Base-by-base conservation (phyloP, 192 early-diverging fungal species). In the Gaertneriomyces semiglobifer region DNA sequence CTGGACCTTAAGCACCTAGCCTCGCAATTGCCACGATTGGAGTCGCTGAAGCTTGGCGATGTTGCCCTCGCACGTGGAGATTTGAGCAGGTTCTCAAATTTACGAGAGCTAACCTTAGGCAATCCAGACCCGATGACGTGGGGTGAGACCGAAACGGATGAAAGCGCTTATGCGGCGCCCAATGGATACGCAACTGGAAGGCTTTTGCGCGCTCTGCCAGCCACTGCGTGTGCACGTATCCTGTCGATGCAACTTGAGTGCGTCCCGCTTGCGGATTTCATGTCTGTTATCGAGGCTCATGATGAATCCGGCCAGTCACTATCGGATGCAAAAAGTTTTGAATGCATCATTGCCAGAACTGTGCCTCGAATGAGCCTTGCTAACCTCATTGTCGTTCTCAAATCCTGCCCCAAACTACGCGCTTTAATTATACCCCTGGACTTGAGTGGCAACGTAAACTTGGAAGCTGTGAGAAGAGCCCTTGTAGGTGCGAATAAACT, bases 11-110 rank as follows among this genome's bases (percentile, higher is more conserved):
- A 20, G n/a, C 20, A 18, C 50, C 6, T 52, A 20, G n/a, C 50
- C 3, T n/a, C n/a, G 50, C n/a, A 20, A 18, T 52, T 52, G 50
- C 50, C 50, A 20, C 20, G 50, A 20, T 6, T 52, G 20, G 50
- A 52, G 50, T 52, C 50, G n/a, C 6, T 52, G 50, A n/a, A 52
- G 50, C n/a, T 52, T 18, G 50, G 50, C 50, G 50, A 52, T 52
- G 50, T 52, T 20, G 50, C 50, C 20, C n/a, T 20, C n/a, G 50
- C 50, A 5, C 50, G 50, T 18, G 50, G 50, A 20, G 20, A 52
- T 6, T 20, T 52, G 50, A 52, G 50, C 6, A 20, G 50, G n/a
- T 52, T 52, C 6, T 18, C n/a, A 20, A 20, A 20, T 20, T 52
- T 52, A 20, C n/a, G 20, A 20, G 5, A 20, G 4, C 5, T 52